Evolutionary conservation across 805 yeast genomes (phyloP), one percentile per base, ranked within the genome.

Genomic region (Spathaspora arborariae): DNA sequence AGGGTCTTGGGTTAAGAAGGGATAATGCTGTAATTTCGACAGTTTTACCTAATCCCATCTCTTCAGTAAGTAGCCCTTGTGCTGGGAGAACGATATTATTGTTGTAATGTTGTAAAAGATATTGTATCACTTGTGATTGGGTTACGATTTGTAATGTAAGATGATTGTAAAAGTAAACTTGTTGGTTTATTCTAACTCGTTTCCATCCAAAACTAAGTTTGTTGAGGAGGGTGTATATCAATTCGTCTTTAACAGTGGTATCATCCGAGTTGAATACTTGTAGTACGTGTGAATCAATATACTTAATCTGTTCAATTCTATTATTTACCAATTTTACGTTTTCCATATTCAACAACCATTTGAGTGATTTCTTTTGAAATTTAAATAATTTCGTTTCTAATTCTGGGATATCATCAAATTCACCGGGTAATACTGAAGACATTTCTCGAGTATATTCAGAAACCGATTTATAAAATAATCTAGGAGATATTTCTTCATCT

Each of bases 11-110:
- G 60, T 94, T 85, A 42, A 82, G 57, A 1, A 81, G 58, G 0
- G 85, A 65, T 35, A 92, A 66, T 0, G 96, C 72, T 2, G 88
- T 71, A 11, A 90, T 72, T 60, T 94, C 99, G 3, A 94, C 82
- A 0, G 99, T 92, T 59, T 94, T 94, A 0, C 99, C 99, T 6
- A 94, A 74, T 0, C 99, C 99, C 99, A 94, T 94, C 63, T 94
- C 99, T 57, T 92, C 99, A 1, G 94, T 85, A 27, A 94, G 63
- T 6, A 94, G 67, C 0, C 95, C 97, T 43, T 75, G 72, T 0
- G 78, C 82, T 2, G 80, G 68, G 4, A 30, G 35, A 7, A 13
- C 6, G 6, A 13, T 15, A 16, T 18, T 8, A 18, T 55, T 45
- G 11, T 54, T 36, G 55, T 61, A 43, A 44, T 67, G 52, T n/a